These are phyloP conservation scores for Cystobasidiopsis lactophilus DNA, from an alignment of 768 basidiomycete species.

Conservation along the genomic window DNA sequence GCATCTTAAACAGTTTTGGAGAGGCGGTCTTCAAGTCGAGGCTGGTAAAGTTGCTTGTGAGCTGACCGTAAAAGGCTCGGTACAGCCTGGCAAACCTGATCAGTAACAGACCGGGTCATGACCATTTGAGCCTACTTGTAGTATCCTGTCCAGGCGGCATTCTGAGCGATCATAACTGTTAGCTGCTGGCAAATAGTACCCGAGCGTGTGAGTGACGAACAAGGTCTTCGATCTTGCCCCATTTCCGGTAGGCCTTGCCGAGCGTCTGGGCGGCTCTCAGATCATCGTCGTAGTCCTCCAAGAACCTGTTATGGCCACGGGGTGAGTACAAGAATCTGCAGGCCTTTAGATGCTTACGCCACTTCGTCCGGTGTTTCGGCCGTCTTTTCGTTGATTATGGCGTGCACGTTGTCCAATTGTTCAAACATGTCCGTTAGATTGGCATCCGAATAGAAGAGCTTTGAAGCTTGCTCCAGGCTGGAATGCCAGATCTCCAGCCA, in stretches of 20 bases:
- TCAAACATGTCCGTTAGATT: conserved; percentile 95
- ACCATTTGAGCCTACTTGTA: not conserved
- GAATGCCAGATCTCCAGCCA: conserved; percentile 3
- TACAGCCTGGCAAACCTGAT: not conserved
- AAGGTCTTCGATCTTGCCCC: not conserved
- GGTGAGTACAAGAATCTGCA: not conserved
- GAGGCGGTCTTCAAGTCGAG: conserved; percentile 2
- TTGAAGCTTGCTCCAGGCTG: conserved; percentile 24
- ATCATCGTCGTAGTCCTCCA: not conserved
- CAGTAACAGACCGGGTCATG: not conserved
- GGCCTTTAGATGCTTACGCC: not conserved
- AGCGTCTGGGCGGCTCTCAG: not conserved
- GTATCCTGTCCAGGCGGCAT: not conserved
- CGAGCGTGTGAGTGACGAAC: no score
- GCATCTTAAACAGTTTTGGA: not conserved
- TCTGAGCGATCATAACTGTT: not conserved
- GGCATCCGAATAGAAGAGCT: conserved; percentile 86
- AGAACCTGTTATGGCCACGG: not conserved
- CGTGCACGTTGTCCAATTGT: conserved; percentile 66
- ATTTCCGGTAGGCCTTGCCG: not conserved
- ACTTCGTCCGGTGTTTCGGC: not conserved
- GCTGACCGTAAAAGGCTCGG: not conserved
- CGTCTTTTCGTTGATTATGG: not conserved
- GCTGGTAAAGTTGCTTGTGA: not conserved
- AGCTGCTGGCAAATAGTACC: no score